A percentile compares a stretch with the other conserved stretches of the same genome.
These are phyloP conservation scores for Huntiella bhutanensis DNA, from an alignment of 2,329 filamentous ascomycete genomes.

Conservation along the genomic window DNA sequence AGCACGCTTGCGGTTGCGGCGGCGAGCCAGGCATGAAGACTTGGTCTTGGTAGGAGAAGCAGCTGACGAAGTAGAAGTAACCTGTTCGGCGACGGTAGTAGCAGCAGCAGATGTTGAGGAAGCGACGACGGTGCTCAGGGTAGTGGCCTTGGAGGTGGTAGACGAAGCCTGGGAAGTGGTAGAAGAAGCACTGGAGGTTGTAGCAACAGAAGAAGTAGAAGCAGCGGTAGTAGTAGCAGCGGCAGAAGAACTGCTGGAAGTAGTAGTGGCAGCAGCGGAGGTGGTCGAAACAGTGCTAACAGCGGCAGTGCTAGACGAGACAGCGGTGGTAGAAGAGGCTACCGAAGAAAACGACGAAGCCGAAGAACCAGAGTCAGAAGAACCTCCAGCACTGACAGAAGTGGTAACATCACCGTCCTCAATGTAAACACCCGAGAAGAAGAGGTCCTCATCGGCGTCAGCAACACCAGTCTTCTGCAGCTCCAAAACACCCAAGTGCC, in stretches of 20 bases:
- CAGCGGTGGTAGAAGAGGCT: background rate
- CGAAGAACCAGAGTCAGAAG: background rate
- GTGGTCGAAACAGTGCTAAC: background rate
- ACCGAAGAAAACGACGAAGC: background rate
- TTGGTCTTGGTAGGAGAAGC: background rate
- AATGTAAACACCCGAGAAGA: conserved; percentile 53
- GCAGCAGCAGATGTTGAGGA: background rate
- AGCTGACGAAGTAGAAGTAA: conserved; percentile 1
- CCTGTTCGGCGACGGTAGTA: conserved; percentile 1
- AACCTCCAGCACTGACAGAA: conserved; percentile 11
- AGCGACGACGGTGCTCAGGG: conserved; percentile 3
- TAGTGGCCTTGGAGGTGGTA: conserved; percentile 1
- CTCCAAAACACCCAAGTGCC: conserved; percentile 53
- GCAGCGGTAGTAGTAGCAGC: background rate
- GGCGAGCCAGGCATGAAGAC: conserved; percentile 5
- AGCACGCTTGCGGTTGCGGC: conserved; percentile 5
- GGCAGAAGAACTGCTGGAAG: background rate
- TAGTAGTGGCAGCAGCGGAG: background rate
- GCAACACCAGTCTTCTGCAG: conserved; percentile 37
- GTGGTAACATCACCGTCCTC: conserved; percentile 27
- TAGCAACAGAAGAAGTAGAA: background rate
- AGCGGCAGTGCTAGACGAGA: background rate
- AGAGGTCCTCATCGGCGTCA: conserved; percentile 44
- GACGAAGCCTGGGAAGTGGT: background rate
- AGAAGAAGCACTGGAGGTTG: background rate